phyloP scores from a whole-genome alignment of 2,329 filamentous ascomycete species.

The Pseudogymnoascus sp. region DNA sequence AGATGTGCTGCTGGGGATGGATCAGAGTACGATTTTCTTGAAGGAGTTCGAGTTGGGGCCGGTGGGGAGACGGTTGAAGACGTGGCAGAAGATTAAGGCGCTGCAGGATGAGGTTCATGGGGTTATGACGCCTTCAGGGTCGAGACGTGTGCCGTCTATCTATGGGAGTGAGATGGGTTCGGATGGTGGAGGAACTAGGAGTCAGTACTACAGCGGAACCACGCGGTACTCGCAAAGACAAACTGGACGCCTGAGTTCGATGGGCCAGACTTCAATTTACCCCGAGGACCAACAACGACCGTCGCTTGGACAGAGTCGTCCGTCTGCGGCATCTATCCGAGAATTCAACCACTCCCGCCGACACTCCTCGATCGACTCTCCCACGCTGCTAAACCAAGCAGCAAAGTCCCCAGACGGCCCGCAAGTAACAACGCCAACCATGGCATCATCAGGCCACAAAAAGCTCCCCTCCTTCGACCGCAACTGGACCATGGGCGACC shows the following conservation, averaged over 20 bases:
- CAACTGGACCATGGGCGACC: conserved; percentile 59
- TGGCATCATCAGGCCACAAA: conserved; percentile 41
- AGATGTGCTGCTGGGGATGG: conserved; percentile 88
- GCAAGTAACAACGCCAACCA: not conserved
- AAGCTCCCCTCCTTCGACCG: conserved; percentile 65
- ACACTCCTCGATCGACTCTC: conserved; percentile 77
- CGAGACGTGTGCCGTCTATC: conserved; percentile 47
- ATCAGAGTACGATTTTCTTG: conserved; percentile 89
- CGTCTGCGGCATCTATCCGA: conserved; percentile 75
- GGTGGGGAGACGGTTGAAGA: conserved; percentile 81
- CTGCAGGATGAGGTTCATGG: conserved; percentile 80
- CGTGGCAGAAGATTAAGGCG: conserved; percentile 92
- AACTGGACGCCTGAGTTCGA: not conserved
- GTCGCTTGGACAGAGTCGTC: conserved; percentile 46
- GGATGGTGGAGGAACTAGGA: conserved; percentile 42
- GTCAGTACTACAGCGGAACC: conserved; percentile 35
- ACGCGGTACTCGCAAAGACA: not conserved
- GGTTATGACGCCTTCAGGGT: conserved; percentile 30
- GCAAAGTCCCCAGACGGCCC: conserved; percentile 21
- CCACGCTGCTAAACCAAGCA: conserved; percentile 32
- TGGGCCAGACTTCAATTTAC: not conserved
- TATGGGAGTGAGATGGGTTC: conserved; percentile 55
- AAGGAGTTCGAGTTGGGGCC: conserved; percentile 92
- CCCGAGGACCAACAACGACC: conserved; percentile 19
- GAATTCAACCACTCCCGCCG: conserved; percentile 78